phyloP scores from a whole-genome alignment of 768 basidiomycete species.

The Rhizopogon salebrosus region DNA sequence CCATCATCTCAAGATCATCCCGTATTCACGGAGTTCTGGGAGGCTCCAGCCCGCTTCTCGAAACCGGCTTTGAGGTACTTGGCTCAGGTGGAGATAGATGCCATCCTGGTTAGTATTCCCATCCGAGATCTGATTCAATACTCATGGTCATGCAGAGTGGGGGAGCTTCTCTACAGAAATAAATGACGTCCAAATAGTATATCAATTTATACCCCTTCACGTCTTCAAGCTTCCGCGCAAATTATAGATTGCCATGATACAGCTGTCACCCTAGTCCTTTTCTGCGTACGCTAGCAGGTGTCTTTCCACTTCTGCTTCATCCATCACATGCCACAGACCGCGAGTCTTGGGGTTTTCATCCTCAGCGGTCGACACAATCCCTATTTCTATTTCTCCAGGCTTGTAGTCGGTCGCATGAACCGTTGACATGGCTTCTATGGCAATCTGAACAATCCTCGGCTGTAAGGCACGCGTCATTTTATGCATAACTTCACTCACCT shows the following conservation, averaged over 20 bases:
- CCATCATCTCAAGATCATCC: slow-evolving; percentile 1
- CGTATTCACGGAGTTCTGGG: slow-evolving; percentile 54
- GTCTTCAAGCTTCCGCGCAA: neutral
- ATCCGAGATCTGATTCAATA: neutral
- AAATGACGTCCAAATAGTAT: neutral
- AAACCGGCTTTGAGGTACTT: slow-evolving; percentile 42
- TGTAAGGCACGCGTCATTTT: neutral
- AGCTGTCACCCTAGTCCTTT: slow-evolving; percentile 51
- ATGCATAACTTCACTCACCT: slow-evolving; percentile 46
- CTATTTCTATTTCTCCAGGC: slow-evolving; percentile 92
- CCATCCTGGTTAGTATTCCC: slow-evolving; percentile 47
- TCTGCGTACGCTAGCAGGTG: slow-evolving; percentile 84
- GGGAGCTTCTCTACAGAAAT: slow-evolving; percentile 51
- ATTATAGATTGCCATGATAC: neutral
- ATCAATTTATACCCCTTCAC: neutral
- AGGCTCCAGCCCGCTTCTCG: slow-evolving; percentile 60
- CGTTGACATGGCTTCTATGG: slow-evolving; percentile 89
- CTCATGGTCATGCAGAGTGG: slow-evolving; percentile 44
- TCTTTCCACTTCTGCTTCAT: slow-evolving; percentile 70
- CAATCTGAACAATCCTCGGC: slow-evolving; percentile 50
- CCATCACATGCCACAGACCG: slow-evolving; percentile 78
- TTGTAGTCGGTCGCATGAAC: slow-evolving; percentile 98
- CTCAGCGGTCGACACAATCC: slow-evolving; percentile 73
- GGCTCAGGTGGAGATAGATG: slow-evolving; percentile 57
- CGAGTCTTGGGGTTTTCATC: slow-evolving; percentile 70